phyloP scores from a whole-genome alignment of 148 eudicot genomes.

The Arctostaphylos glauca region DNA sequence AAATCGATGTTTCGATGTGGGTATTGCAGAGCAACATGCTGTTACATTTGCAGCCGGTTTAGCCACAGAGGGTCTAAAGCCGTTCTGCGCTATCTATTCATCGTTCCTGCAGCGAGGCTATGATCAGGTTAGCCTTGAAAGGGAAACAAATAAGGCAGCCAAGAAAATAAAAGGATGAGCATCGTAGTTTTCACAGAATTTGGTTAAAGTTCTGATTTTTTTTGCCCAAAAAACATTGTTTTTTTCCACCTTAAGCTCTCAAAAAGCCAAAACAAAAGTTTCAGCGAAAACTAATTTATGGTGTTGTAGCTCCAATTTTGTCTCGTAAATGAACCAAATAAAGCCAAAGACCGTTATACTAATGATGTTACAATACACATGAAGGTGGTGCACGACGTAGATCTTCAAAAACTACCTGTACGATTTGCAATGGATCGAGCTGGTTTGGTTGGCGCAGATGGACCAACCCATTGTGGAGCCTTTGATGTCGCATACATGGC shows the following conservation, averaged over 20 bases:
- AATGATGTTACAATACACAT: background rate
- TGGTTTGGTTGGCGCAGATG: constrained; percentile 45
- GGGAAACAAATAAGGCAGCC: no score
- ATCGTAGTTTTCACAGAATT: no score
- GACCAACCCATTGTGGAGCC: constrained; percentile 45
- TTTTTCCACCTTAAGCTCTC: no score
- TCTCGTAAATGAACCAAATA: no score
- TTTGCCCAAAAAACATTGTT: no score
- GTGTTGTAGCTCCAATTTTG: background rate
- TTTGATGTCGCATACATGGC: constrained; percentile 46
- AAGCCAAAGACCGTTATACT: background rate
- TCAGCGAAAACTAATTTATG: background rate
- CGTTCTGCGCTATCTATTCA: constrained; percentile 42
- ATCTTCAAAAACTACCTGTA: constrained; percentile 42
- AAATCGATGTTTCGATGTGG: constrained; percentile 38
- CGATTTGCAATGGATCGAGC: constrained; percentile 43
- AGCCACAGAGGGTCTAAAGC: constrained; percentile 42
- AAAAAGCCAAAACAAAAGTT: no score
- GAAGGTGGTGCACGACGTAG: constrained; percentile 44
- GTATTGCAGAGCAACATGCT: constrained; percentile 48
- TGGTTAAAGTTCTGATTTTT: no score
- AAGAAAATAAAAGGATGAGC: no score
- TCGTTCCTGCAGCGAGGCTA: constrained; percentile 44
- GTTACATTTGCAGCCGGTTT: constrained; percentile 49
- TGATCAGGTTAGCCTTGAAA: constrained; percentile 33